These are phyloP conservation scores for Fusarium nanum DNA, from an alignment of 2,329 filamentous ascomycete genomes.

Conservation along the genomic window DNA sequence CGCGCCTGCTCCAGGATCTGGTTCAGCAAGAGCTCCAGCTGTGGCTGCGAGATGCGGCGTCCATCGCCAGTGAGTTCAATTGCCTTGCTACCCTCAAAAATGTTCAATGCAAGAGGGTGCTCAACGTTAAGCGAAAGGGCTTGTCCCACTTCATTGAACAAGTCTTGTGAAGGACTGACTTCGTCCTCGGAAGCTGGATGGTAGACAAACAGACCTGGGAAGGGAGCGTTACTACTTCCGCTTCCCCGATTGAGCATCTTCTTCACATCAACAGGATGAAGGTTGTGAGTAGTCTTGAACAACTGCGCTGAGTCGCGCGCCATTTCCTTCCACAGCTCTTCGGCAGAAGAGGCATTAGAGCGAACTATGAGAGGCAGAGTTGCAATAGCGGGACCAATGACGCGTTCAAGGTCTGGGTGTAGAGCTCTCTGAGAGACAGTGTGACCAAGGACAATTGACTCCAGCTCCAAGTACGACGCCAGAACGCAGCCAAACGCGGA, in stretches of 20 bases:
- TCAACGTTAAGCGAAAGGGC: conserved; percentile 29
- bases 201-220: conserved; percentile 23
- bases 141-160: conserved; percentile 18
- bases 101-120: conserved; percentile 19
- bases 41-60: conserved; percentile 17
- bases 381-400: conserved; percentile 23
- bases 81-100: not conserved
- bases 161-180: not conserved
- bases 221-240: not conserved
- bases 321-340: conserved; percentile 19
- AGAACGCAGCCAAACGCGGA: conserved; percentile 24
- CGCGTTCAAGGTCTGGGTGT: not conserved
- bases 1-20: conserved; percentile 19
- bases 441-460: conserved; percentile 10
- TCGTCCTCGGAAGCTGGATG: conserved; percentile 7
- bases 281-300: conserved; percentile 2
- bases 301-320: not conserved
- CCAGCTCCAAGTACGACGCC: conserved; percentile 12
- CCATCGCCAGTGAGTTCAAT: conserved; percentile 29
- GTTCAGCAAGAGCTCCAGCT: conserved; percentile 9
- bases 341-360: not conserved
- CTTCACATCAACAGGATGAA: conserved; percentile 27
- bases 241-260: conserved; percentile 20
- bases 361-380: conserved; percentile 20
- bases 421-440: conserved; percentile 17